Conservation (phyloP, 805 yeast genomes). For the Middelhovenomyces tepae region DNA sequence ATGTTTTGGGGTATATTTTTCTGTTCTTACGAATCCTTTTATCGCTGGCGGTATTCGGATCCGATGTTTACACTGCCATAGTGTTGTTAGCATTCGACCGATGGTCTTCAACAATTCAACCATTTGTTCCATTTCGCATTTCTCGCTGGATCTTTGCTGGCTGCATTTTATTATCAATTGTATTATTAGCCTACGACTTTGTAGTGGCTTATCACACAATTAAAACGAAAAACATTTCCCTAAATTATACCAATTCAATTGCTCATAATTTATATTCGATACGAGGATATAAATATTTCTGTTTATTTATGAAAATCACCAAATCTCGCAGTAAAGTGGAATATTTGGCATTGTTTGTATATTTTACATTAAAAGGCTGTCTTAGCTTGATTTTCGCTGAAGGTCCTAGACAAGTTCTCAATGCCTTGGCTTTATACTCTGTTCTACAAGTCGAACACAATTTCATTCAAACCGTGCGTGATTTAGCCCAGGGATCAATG, state of each 20-base stretch:
- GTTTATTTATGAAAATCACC: slow-evolving; percentile 62
- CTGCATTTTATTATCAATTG: slow-evolving; percentile 66
- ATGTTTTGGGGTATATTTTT: slow-evolving; percentile 19
- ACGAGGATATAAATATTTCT: slow-evolving; percentile 53
- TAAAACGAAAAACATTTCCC: slow-evolving; percentile 54
- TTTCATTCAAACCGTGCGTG: slow-evolving; percentile 34
- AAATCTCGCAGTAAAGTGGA: slow-evolving; percentile 55
- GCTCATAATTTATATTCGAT: slow-evolving; percentile 53
- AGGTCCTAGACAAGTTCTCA: slow-evolving; percentile 79
- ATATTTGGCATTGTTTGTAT: slow-evolving; percentile 57
- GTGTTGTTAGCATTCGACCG: slow-evolving; percentile 61
- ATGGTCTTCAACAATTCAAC: slow-evolving; percentile 50
- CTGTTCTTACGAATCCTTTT: slow-evolving; percentile 41
- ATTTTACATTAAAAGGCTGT: slow-evolving; percentile 55
- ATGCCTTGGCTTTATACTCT: slow-evolving; percentile 61
- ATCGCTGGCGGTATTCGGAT: slow-evolving; percentile 41
- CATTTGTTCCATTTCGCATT: slow-evolving; percentile 41
- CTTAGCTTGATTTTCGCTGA: slow-evolving; percentile 63
- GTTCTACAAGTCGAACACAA: slow-evolving; percentile 32
- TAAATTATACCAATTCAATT: slow-evolving; percentile 57
- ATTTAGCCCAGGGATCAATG: slow-evolving; percentile 52
- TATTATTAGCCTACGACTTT: slow-evolving; percentile 48
- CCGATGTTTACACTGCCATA: slow-evolving; percentile 74
- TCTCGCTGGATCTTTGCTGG: slow-evolving; percentile 69
- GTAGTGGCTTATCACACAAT: slow-evolving; percentile 50